phyloP scores from a whole-genome alignment of 352 stramenopile genomes.

The Phytophthora multivora region DNA sequence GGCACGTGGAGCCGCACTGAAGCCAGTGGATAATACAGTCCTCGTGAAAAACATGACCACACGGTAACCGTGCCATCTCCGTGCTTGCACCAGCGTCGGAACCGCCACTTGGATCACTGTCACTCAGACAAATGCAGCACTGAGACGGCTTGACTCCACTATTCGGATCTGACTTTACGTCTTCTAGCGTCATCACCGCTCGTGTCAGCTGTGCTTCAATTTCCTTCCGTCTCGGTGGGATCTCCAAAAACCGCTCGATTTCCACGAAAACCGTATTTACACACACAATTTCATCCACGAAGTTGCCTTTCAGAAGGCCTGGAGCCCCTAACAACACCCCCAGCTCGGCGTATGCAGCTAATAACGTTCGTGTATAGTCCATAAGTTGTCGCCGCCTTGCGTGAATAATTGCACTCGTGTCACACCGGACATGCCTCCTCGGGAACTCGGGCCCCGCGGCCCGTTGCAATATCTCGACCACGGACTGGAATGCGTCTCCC shows the following conservation, averaged over 20 bases:
- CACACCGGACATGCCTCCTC: constrained; percentile 35
- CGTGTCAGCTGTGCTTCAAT: constrained; percentile 25
- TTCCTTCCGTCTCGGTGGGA: constrained; percentile 38
- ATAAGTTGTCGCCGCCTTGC: constrained; percentile 24
- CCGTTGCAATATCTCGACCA: constrained; percentile 13
- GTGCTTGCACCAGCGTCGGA: constrained; percentile 4
- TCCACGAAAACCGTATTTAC: constrained; percentile 26
- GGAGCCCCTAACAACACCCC: constrained; percentile 23
- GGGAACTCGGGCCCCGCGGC: constrained; percentile 27
- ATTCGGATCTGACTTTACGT: constrained; percentile 1
- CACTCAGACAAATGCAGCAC: constrained; percentile 32
- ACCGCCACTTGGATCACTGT: constrained; percentile 3
- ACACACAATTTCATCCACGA: constrained; percentile 13
- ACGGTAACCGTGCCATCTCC: constrained; percentile 46
- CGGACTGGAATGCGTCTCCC: constrained; percentile 8
- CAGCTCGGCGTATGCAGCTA: constrained; percentile 32
- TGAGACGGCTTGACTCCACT: background rate
- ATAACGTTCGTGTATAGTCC: constrained; percentile 23
- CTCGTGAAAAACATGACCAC: constrained; percentile 60
- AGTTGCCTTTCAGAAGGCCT: constrained; percentile 5
- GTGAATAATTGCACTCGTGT: constrained; percentile 31
- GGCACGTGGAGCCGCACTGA: constrained; percentile 52
- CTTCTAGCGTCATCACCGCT: constrained; percentile 22
- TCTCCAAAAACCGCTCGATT: constrained; percentile 33
- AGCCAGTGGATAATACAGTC: constrained; percentile 69